Conservation (phyloP, 177 flowering plant genomes). For the Vitis hybrid region DNA sequence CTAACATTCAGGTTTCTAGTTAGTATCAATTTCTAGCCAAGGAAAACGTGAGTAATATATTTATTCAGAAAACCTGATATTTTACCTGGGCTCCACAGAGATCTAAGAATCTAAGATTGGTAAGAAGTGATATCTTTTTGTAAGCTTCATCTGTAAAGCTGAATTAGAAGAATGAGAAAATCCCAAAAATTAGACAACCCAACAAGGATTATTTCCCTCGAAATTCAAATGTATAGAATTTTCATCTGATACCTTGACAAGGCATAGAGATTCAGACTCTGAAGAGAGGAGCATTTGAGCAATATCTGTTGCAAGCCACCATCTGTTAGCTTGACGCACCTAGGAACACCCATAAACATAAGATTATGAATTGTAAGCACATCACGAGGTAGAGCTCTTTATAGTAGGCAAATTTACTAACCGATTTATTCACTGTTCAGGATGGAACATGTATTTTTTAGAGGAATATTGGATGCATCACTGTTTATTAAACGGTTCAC, state of each 20-base stretch:
- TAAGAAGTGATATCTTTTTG: constrained; percentile 55
- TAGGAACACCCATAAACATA: constrained; percentile 20
- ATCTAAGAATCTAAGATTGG: constrained; percentile 65
- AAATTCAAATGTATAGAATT: not conserved
- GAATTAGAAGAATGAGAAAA: constrained; percentile 22
- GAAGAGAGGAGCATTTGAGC: constrained; percentile 52
- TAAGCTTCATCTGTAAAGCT: constrained; percentile 82
- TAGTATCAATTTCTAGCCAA: not conserved
- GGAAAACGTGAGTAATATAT: not conserved
- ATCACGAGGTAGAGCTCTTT: not conserved
- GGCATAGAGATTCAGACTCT: constrained; percentile 82
- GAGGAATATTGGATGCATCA: too few species aligned
- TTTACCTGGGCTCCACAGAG: constrained; percentile 97
- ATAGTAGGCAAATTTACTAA: not conserved
- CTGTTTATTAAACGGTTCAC: too few species aligned
- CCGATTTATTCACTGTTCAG: not conserved
- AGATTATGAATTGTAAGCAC: constrained; percentile 1
- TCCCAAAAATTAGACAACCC: not conserved
- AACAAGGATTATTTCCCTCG: not conserved
- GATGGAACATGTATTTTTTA: too few species aligned
- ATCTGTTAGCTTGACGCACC: constrained; percentile 89
- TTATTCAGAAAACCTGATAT: not conserved
- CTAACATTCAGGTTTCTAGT: constrained; percentile 32
- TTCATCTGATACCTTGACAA: constrained; percentile 56
- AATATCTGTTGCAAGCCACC: constrained; percentile 68